Evolutionary conservation across 192 early-diverging fungal genomes (phyloP), one percentile per base, ranked within the genome.

Genomic region (Coemansia furcata): DNA sequence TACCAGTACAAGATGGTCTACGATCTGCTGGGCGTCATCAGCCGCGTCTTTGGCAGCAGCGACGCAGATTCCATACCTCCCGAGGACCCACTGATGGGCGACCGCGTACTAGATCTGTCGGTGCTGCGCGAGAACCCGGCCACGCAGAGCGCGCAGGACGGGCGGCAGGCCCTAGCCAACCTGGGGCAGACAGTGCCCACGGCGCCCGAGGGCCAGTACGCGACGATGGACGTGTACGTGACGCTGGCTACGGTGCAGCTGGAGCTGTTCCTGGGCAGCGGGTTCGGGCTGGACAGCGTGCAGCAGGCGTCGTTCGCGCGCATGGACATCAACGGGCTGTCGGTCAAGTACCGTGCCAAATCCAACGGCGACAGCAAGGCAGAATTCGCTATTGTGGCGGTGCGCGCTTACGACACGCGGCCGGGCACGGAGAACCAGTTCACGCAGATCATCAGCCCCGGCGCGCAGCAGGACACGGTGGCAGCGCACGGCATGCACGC

Each of bases 1-100:
- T 85, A 88, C 35, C 95, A 97, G 80, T 97, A 96, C 77, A 86
- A 80, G 49, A 92, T 92, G 58, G 80, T 93, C 6, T 85, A 94
- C 6, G 89, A 92, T 8, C 58, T 82, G 32, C 21, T 83, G 32
- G 54, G 64, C 14, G 69, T 78, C 29, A 78, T 83, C 23, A 69
- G 65, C 3, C 64, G 76, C 1, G 76, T 78, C 26, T 83, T 83
- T 57, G 80, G 76, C 39, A 49, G 37, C 32, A 76, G 37, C 23
- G 23, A 26, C 32, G 72, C 68, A 43, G 50, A 54, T 6, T 15
- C 50, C 5, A 29, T 29, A 0, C 50, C 50, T 5, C 73, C 76
- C 38, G 68, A 63, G 33, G 79, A 76, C 23, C 74, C 68, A 40
- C 65, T 73, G 46, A 73, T 73, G 4, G 57, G 44, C 58, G 50